Base-by-base conservation (phyloP, 106 monocot genomes). In the Dendrobium huoshanense region DNA sequence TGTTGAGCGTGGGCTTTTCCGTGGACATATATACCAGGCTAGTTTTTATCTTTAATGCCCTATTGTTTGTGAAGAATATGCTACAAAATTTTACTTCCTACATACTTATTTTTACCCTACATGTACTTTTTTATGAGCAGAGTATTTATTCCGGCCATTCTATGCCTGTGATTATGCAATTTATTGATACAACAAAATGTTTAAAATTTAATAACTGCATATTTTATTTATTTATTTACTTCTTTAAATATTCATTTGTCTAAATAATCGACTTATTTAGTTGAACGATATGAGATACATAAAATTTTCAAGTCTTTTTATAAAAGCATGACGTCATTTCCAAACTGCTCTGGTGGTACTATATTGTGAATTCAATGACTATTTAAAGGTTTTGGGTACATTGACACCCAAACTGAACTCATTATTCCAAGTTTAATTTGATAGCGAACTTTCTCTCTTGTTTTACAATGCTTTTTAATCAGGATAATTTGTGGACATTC, bases 1-100 rank as follows among this genome's bases (percentile, higher is more conserved):
- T 72, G 92, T 98, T 77, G 98, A 98, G 47, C 92, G 98, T 67
- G 98, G 98, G 75, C 83, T 98, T 31, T 95, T 85, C 74, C 94
- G 89, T 79, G 95, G 95, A 22, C 92, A 92, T 72, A 88, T 98
- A 81, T 98, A 95, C 77, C 95, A 98, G 94, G 97, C 91, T 79
- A 27, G 42, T 78, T 70, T 72, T 8, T 70, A 43, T 27, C 29
- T 20, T 72, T 58, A 27, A 17, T 79, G 55, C 55, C 18, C 31
- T 15, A 40, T 16, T 33, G 16, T 1, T 33, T 70, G 33, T 70
- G 70, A 70, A 33, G 70, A 29, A 70, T 40, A 40, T 70, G 33
- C 15, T 4, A 7, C 45, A 75, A 44, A n/a, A 44, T 2, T 24
- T 41, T 22, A 75, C n/a, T n/a, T 43, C n/a, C 15, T 80, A 9